phyloP scores from a whole-genome alignment of 2,329 filamentous ascomycete species.

The Piedraia hortae region DNA sequence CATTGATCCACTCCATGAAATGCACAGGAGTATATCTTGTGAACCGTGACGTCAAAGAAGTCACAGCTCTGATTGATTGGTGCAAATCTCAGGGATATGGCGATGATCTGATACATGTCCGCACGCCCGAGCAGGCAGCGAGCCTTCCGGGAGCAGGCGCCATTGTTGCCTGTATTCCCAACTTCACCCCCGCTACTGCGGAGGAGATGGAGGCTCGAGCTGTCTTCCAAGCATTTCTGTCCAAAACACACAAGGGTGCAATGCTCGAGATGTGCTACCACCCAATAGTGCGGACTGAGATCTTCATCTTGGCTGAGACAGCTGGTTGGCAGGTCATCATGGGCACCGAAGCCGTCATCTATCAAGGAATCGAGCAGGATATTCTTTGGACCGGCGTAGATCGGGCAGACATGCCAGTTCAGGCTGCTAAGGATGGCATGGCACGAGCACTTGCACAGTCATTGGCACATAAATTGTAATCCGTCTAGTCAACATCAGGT shows the following conservation, averaged over 20 bases:
- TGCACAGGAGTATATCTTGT: slow-evolving; percentile 46
- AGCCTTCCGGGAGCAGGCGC: slow-evolving; percentile 32
- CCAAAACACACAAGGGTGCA: slow-evolving; percentile 30
- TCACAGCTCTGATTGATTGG: slow-evolving; percentile 37
- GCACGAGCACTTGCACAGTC: slow-evolving; percentile 1
- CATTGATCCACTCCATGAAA: slow-evolving; percentile 40
- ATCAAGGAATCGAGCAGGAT: slow-evolving; percentile 41
- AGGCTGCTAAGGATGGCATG: slow-evolving; percentile 15
- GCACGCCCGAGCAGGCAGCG: slow-evolving; percentile 31
- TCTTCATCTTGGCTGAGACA: slow-evolving; percentile 31
- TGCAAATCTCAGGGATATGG: slow-evolving; percentile 32
- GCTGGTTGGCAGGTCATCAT: slow-evolving; percentile 47
- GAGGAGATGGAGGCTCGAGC: slow-evolving; percentile 33
- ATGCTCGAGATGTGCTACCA: slow-evolving; percentile 71
- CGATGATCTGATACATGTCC: slow-evolving; percentile 31
- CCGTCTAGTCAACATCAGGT: slow-evolving; percentile 36
- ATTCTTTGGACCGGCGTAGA: slow-evolving; percentile 34
- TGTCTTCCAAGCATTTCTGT: slow-evolving; percentile 25
- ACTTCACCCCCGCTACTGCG: slow-evolving; percentile 39
- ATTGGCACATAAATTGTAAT: not conserved
- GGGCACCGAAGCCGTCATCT: slow-evolving; percentile 51
- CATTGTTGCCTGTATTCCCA: slow-evolving; percentile 47
- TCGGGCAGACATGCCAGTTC: slow-evolving; percentile 30
- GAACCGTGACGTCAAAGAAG: slow-evolving; percentile 42
- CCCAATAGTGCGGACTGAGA: slow-evolving; percentile 38